Evolutionary conservation across 2,329 filamentous ascomycete genomes (phyloP).

Genomic region (Diaporthe sp.): DNA sequence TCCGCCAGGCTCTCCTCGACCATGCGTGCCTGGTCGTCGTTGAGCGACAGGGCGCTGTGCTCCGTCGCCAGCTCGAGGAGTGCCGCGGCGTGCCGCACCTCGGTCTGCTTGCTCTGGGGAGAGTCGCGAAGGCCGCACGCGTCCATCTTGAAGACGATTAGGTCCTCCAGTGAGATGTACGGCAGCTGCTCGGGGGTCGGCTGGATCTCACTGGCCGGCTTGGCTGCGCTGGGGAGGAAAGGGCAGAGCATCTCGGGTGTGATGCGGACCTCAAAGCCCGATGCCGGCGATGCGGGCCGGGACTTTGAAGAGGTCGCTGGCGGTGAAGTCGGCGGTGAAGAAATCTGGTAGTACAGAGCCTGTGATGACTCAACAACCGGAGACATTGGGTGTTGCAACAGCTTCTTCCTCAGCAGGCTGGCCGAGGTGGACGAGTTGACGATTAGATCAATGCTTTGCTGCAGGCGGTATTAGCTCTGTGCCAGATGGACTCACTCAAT

Average conservation of each 20-base stretch:
- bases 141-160: slow-evolving; percentile 40
- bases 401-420: slow-evolving; percentile 38
- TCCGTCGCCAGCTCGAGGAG: slow-evolving; percentile 37
- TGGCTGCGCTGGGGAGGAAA: slow-evolving; percentile 36
- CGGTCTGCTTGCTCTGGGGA: slow-evolving; percentile 36
- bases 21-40: slow-evolving; percentile 33
- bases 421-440: slow-evolving; percentile 38
- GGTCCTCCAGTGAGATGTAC: slow-evolving; percentile 36
- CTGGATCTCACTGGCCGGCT: slow-evolving; percentile 34
- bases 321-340: slow-evolving; percentile 27
- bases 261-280: slow-evolving; percentile 38
- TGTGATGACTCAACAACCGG: slow-evolving; percentile 35
- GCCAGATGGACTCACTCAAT: too few species aligned
- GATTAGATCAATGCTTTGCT: slow-evolving; percentile 38
- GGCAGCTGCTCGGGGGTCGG: slow-evolving; percentile 28
- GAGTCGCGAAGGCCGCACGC: slow-evolving; percentile 37
- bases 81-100: slow-evolving; percentile 34
- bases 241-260: slow-evolving; percentile 39
- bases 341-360: slow-evolving; percentile 36
- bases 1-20: slow-evolving; percentile 37
- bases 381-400: slow-evolving; percentile 37
- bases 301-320: slow-evolving; percentile 22
- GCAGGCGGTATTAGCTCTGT: neutral
- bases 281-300: slow-evolving; percentile 5
- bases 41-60: slow-evolving; percentile 38